Evolutionary conservation across 495 filamentous ascomycete species (phyloP), one percentile per base, ranked within the genome.

Genomic region (Lineolata rhizophorae): DNA sequence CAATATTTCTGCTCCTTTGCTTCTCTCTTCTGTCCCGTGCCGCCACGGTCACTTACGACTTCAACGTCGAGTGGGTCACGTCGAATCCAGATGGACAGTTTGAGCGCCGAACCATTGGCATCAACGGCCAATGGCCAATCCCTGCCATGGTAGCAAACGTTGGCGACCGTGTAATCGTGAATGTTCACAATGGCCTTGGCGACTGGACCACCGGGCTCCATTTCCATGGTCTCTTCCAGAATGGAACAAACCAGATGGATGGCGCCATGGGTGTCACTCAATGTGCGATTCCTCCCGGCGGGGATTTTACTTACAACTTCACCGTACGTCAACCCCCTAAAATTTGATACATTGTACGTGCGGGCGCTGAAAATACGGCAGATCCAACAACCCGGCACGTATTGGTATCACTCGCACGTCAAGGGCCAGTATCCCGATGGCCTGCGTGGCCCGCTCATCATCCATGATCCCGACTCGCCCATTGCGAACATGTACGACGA

Each of bases 61-160:
- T 76, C 55, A 74, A 76, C 44, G 62, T 85, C 37, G 62, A 63
- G 18, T 90, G 83, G 82, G 70, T 82, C 4, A 70, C 56, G 18
- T 69, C 74, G 5, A 85, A 82, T 45, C 82, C 82, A 2, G 82
- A 91, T 53, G 76, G 72, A 11, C 46, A 63, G 24, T 63, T 64
- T 14, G 59, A 67, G 1, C 62, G 80, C 9, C 64, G 65, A 24
- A 67, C 67, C 3, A 81, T 90, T 44, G 75, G 76, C 27, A 78
- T 87, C 58, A 90, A 90, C 45, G 67, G 64, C 1, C 55, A 79
- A 59, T 87, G 76, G 76, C 78, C 79, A 1, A 50, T 73, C 29
- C 78, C 76, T 3, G 50, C 56, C 11, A 72, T 85, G 32, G 61
- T 69, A 30, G 74, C 69, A 21, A 64, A 69, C 29, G 56, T 74